Base-by-base conservation (phyloP, 2,329 filamentous ascomycete genomes). In the Stachybotrys chlorohalonatus region DNA sequence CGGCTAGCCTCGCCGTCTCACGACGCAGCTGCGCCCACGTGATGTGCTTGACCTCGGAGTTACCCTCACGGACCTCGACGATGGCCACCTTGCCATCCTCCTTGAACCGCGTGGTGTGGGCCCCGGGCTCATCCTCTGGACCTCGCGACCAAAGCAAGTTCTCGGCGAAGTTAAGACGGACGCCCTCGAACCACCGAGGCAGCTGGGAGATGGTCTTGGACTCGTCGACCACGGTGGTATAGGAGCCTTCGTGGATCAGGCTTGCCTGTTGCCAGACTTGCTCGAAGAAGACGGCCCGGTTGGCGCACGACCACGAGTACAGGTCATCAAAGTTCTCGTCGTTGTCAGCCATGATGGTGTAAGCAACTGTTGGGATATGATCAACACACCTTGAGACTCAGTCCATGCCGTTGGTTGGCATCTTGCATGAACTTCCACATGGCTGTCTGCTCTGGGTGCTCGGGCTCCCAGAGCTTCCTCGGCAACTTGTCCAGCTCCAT, bases 141-240 rank as follows among this genome's bases (percentile, higher is more conserved):
- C 67, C 66, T 13, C 73, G 72, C 1, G 79, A 79, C 72, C 82
- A 92, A 31, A 95, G 81, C 31, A 90, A 70, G 65, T 94, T 95
- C 71, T 95, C 89, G 6, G 89, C 86, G 65, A 85, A 93, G 64
- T 91, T 95, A 61, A 94, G 68, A 6, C 75, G 71, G 1, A 91
- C 77, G 32, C 90, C 90, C 1, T 82, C 73, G 67, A 94, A 95
- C 90, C 90, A 95, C 47, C 75, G 72, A 0, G 90, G 90, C 6
- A 93, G 77, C 15, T 76, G 74, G 57, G 90, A 85, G 67, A 95
- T 89, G 1, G 84, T 82, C 1, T 80, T 76, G 0, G 73, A 75
- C 62, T 89, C 85, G 64, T 95, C 88, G 3, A 94, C 84, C 1
- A 87, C 82, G 9, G 64, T 69, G 0, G 69, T 70, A 63, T 81